phyloP scores from a whole-genome alignment of 2,329 filamentous ascomycete species.

The Grosmannia huntii region DNA sequence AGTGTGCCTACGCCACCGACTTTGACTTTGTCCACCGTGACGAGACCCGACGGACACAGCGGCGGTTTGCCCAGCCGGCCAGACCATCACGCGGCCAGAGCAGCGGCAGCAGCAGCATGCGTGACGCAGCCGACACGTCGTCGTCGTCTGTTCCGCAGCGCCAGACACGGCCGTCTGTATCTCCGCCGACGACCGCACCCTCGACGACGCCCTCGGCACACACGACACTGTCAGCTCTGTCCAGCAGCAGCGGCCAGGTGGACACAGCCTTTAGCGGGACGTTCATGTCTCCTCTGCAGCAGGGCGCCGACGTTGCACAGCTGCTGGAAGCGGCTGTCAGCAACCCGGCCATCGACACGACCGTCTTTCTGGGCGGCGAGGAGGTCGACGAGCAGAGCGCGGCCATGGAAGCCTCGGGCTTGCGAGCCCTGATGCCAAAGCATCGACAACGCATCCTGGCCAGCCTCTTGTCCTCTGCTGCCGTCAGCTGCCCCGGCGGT shows the following conservation, averaged over 20 bases:
- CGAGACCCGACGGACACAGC: conserved; percentile 2
- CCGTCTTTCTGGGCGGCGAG: not conserved
- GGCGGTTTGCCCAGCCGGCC: not conserved
- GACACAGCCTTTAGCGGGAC: not conserved
- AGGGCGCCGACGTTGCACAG: not conserved
- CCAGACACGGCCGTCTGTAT: not conserved
- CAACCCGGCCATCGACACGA: not conserved
- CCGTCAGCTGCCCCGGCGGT: too few relatives aligned
- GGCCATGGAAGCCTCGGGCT: not conserved
- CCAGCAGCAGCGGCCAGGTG: not conserved
- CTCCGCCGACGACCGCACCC: not conserved
- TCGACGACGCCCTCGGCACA: not conserved
- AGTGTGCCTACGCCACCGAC: conserved; percentile 6
- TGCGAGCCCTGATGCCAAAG: not conserved
- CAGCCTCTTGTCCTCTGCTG: not conserved
- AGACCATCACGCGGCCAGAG: not conserved
- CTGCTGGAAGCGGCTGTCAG: not conserved
- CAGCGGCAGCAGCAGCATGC: not conserved
- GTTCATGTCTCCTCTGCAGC: not conserved
- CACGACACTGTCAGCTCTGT: not conserved
- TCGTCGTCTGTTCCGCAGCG: not conserved
- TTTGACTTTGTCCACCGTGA: conserved; percentile 8
- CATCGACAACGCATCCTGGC: not conserved
- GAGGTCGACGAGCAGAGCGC: not conserved
- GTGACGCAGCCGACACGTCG: not conserved